A percentile compares a stretch with the other conserved stretches of the same genome.
phyloP scores from a whole-genome alignment of 2,329 filamentous ascomycete genomes.

The Colletotrichum tropicicola region DNA sequence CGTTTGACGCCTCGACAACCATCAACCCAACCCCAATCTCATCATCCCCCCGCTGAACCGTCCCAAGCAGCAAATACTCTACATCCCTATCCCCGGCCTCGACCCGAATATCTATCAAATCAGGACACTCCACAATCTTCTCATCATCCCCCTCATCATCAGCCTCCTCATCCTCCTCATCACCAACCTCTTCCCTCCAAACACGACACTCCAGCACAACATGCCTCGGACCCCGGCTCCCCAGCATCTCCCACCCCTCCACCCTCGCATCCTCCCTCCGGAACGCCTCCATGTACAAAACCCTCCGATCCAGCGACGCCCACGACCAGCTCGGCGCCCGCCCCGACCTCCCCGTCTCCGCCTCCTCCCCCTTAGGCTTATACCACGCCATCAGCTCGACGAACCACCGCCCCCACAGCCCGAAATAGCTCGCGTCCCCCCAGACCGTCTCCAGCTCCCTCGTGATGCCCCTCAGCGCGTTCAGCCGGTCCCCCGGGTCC shows the following conservation, averaged over 20 bases:
- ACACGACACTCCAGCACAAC: not conserved
- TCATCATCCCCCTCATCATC: not conserved
- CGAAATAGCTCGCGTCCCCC: conserved; percentile 1
- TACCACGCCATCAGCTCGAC: conserved; percentile 23
- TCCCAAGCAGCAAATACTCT: conserved; percentile 4
- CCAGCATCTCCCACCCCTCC: not conserved
- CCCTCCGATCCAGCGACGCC: conserved; percentile 8
- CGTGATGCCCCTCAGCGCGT: not conserved
- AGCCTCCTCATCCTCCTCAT: not conserved
- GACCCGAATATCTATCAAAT: not conserved
- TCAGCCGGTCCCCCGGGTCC: not conserved
- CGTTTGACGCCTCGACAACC: not conserved
- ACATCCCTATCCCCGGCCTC: not conserved
- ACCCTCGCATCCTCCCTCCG: not conserved
- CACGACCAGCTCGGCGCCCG: conserved; percentile 26
- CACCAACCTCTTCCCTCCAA: not conserved
- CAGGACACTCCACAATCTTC: not conserved
- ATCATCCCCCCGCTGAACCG: no score
- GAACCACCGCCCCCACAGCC: conserved; percentile 15
- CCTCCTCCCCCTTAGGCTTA: not conserved
- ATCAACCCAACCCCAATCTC: conserved; percentile 1
- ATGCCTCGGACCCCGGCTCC: not conserved
- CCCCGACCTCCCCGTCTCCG: not conserved
- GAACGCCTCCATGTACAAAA: conserved; percentile 1
- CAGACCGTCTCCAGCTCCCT: conserved; percentile 15